Evolutionary conservation across 2,329 filamentous ascomycete genomes (phyloP).

Genomic region (Furcasterigmium sp.): DNA sequence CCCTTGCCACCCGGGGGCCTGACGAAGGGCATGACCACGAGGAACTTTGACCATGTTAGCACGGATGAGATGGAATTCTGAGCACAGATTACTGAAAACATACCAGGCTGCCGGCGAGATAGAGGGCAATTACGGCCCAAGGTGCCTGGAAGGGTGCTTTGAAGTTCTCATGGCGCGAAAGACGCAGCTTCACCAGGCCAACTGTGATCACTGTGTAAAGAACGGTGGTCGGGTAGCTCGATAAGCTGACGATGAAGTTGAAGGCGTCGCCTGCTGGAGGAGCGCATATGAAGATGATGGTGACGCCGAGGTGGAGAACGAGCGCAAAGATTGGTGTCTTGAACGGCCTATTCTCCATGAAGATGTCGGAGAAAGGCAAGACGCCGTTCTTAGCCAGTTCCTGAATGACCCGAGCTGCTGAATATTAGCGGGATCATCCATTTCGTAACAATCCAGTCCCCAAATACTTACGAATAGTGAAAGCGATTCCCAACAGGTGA

Average conservation of each 20-base stretch:
- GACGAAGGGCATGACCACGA: conserved; percentile 8
- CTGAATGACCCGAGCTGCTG: conserved; percentile 13
- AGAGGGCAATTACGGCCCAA: conserved; percentile 11
- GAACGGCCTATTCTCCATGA: conserved; percentile 18
- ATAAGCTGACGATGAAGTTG: conserved; percentile 15
- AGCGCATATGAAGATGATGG: conserved; percentile 16
- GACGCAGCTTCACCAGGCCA: conserved; percentile 15
- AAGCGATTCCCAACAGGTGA: conserved; percentile 7
- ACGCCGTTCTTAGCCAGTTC: conserved; percentile 12
- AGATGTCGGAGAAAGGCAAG: conserved; percentile 16
- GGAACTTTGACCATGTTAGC: conserved; percentile 7
- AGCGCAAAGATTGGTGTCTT: conserved; percentile 15
- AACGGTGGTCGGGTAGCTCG: conserved; percentile 13
- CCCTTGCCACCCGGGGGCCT: conserved; percentile 7
- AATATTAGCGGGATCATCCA: background rate
- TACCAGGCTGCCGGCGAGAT: conserved; percentile 6
- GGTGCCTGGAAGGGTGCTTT: conserved; percentile 12
- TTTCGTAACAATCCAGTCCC: background rate
- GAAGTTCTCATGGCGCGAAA: conserved; percentile 12
- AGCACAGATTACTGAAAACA: no score
- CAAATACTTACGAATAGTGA: conserved; percentile 7
- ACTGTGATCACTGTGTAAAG: conserved; percentile 11
- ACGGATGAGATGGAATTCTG: no score
- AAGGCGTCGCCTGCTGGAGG: conserved; percentile 17
- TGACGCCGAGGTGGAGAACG: conserved; percentile 13